Evolutionary conservation across 2,329 filamentous ascomycete genomes (phyloP).

Genomic region (Aspergillus calidoustus): DNA sequence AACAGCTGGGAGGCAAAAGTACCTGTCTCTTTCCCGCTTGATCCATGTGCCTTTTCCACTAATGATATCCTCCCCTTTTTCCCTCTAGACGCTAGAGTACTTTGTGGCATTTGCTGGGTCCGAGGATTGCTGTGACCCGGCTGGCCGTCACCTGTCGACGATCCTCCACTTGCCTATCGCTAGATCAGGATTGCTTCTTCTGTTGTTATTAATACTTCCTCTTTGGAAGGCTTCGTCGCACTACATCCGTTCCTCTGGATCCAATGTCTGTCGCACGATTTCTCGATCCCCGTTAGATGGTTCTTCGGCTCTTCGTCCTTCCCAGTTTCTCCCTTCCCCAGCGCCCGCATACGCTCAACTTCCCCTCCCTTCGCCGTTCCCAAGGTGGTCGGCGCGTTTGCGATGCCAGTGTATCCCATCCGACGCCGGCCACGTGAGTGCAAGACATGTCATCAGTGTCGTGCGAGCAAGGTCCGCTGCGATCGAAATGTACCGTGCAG

Average conservation of each 20-base stretch:
- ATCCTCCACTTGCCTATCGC: constrained; percentile 1
- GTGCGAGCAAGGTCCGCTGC: constrained; percentile 56
- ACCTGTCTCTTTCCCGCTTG: not conserved
- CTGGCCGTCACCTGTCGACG: not conserved
- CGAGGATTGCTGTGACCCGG: not conserved
- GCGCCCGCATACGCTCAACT: not conserved
- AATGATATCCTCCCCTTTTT: not conserved
- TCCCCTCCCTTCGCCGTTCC: not conserved
- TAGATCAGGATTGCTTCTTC: not conserved
- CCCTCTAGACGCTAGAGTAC: not conserved
- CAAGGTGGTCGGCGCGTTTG: constrained; percentile 3
- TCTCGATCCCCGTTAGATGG: not conserved
- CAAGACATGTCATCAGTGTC: constrained; percentile 56
- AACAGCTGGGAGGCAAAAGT: not conserved
- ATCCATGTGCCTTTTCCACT: not conserved
- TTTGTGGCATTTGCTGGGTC: not conserved
- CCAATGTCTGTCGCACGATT: constrained; percentile 8
- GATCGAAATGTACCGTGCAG: constrained; percentile 47
- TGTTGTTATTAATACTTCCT: not conserved
- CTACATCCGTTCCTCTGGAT: not conserved
- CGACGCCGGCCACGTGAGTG: constrained; percentile 43
- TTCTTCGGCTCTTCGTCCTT: not conserved
- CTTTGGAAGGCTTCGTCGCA: constrained; percentile 1
- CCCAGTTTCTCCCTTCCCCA: not conserved
- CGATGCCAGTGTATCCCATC: constrained; percentile 41